Evolutionary conservation across 192 early-diverging fungal species (phyloP), one percentile per base, ranked within the genome.

Genomic region (Thamnidium elegans): DNA sequence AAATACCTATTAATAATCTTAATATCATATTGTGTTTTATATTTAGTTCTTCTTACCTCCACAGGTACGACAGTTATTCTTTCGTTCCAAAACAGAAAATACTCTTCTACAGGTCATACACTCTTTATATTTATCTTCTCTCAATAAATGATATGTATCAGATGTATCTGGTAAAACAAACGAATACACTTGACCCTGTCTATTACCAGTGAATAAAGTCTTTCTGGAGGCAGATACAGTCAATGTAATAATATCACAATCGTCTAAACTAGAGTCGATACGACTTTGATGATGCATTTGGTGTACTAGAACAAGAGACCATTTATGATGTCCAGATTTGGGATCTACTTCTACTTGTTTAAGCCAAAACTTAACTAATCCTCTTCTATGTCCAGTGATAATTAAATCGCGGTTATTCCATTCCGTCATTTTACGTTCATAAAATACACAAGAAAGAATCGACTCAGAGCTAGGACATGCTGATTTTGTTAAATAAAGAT

Each of bases 331-430:
- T 11, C 59, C 71, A 8, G 46, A 56, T 50, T 72, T 75, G 14
- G 63, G 19, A 23, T 43, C 67, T 19, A 11, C 10, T 43, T 14
- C 43, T 3, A 74, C 15, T 51, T 58, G 21, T 30, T 74, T 74
- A 3, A 20, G n/a, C 72, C 72, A 74, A 32, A 74, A 62, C 39
- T 84, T 83, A 56, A 85, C 65, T 2, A 73, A 51, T 5, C 84
- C 84, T 15, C 82, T 84, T 20, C 70, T 69, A 50, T 87, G 85
- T 6, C 85, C 84, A 13, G 85, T 87, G 32, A 87, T 63, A 46
- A 87, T 70, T 30, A 81, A 58, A 36, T 87, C 85, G 4, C 65
- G 43, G 0, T 71, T 50, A 7, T 72, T 60, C 79, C 79, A 84
- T 52, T 81, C 81, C 30, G 81, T 79, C 23, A 46, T 11, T 42